These are phyloP conservation scores for Tetrahymena borealis DNA, from an alignment of 73 alveolate species.

Conservation along the genomic window DNA sequence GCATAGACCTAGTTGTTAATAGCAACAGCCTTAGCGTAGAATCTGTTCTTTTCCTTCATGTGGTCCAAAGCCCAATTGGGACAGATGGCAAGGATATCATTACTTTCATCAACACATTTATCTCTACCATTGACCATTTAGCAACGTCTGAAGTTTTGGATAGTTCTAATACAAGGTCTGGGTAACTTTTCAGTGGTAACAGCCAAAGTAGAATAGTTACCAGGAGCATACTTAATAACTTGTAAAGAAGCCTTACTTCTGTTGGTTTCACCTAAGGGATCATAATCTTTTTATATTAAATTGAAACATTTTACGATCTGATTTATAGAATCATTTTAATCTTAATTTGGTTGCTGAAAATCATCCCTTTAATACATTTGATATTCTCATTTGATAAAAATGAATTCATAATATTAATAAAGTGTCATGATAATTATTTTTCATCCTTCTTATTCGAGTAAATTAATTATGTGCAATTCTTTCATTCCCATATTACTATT, in stretches of 20 bases:
- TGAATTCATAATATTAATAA: no score
- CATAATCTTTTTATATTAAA: background rate
- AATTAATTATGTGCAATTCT: no score
- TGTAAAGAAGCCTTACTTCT: background rate
- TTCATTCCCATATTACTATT: no score
- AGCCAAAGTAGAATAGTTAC: slow-evolving; percentile 10
- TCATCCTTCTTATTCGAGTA: no score
- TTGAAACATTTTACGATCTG: background rate
- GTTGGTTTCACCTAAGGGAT: slow-evolving; percentile 1
- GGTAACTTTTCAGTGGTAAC: slow-evolving; percentile 25
- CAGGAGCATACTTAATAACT: background rate
- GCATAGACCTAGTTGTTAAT: slow-evolving; percentile 4
- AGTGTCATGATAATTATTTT: no score
- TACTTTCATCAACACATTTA: slow-evolving; percentile 36
- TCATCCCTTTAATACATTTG: background rate
- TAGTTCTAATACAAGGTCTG: slow-evolving; percentile 35
- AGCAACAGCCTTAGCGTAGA: slow-evolving; percentile 15
- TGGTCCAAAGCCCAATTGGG: slow-evolving; percentile 47
- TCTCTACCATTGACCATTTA: slow-evolving; percentile 25
- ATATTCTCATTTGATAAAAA: no score
- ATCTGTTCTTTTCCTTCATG: slow-evolving; percentile 31
- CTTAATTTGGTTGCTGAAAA: background rate
- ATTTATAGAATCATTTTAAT: background rate
- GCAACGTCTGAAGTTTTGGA: slow-evolving; percentile 33
- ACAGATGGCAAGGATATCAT: slow-evolving; percentile 31